Percentiles rank a stretch among this genome's conserved stretches.
Conservation (phyloP, 2,329 filamentous ascomycete species). For the Penicillium sclerotiorum region DNA sequence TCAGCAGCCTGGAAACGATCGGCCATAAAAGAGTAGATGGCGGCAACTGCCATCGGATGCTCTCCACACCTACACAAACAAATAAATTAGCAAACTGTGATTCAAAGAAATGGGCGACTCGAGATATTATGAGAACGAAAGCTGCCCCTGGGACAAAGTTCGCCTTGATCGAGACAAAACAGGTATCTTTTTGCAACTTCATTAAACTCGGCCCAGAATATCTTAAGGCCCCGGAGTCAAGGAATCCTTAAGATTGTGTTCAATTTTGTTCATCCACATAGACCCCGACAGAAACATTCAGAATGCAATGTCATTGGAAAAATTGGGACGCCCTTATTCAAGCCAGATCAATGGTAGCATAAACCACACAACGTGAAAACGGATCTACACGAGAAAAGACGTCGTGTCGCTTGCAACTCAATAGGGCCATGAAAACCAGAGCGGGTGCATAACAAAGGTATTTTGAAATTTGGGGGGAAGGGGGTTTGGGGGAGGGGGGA, state of each 20-base stretch:
- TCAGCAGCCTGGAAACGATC: conserved; percentile 53
- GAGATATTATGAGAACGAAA: background rate
- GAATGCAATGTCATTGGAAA: conserved; percentile 4
- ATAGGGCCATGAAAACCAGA: conserved; percentile 36
- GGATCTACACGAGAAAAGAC: conserved; percentile 39
- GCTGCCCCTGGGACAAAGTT: no score
- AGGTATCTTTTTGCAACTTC: background rate
- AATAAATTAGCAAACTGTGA: conserved; percentile 29
- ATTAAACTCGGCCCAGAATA: background rate
- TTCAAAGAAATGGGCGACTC: background rate
- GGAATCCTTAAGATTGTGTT: background rate
- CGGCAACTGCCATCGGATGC: conserved; percentile 50
- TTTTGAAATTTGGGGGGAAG: background rate
- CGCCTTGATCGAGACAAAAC: background rate
- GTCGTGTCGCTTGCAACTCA: conserved; percentile 39
- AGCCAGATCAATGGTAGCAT: conserved; percentile 29
- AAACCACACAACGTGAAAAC: conserved; percentile 27
- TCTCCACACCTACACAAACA: conserved; percentile 49
- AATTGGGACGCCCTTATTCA: conserved; percentile 28
- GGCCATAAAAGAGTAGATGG: conserved; percentile 52
- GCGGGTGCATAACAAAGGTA: conserved; percentile 12
- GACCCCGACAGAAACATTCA: background rate
- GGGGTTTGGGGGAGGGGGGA: conserved; percentile 16
- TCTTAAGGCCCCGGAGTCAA: background rate
- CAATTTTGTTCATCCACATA: background rate